Evolutionary conservation across 768 basidiomycete species (phyloP), one percentile per base, ranked within the genome.

Genomic region (Leccinum aurantiacum): DNA sequence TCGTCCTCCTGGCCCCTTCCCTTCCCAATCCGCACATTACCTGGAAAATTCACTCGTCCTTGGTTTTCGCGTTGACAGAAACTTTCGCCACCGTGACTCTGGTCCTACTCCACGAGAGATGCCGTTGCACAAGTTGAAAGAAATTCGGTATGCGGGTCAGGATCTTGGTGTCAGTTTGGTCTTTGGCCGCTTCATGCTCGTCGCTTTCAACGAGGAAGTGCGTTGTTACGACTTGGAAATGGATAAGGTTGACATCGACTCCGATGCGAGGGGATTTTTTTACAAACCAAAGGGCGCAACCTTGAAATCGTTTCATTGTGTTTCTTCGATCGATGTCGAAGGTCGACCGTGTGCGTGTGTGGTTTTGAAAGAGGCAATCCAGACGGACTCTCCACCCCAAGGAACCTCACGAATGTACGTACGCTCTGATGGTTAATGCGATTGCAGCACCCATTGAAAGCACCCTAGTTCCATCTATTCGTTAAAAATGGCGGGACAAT

Each of bases 1-100:
- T 54, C 53, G 50, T 25, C 66, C 60, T 25, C 64, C 68, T 3
- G 68, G 68, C 0, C 69, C 66, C 14, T 62, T 62, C 14, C 57
- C 19, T 35, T 62, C 51, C 1, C 67, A 68, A 25, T 57, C 60
- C 4, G 55, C 62, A 8, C 33, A 24, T 27, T 62, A 63, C 35
- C 50, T 69, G 13, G 68, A 69, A 57, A 37, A 52, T 0, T 29
- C 29, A 1, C 58, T 70, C 19, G 38, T 68, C 15, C 15, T 57
- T 2, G 59, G 62, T 25, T 62, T 46, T 22, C 62, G 60, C 9
- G 33, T 58, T 8, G 27, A 53, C 2, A 46, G 19, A 15, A 63
- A 60, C 33, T 33, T 33, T 33, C 33, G 33, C 33, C 33, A 33
- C 11, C 11, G 11, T 33, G 33, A 33, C 33, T 33, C 33, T 33